These are phyloP conservation scores for Pythium pectinolyticum DNA, from an alignment of 352 stramenopile genomes.

Conservation along the genomic window DNA sequence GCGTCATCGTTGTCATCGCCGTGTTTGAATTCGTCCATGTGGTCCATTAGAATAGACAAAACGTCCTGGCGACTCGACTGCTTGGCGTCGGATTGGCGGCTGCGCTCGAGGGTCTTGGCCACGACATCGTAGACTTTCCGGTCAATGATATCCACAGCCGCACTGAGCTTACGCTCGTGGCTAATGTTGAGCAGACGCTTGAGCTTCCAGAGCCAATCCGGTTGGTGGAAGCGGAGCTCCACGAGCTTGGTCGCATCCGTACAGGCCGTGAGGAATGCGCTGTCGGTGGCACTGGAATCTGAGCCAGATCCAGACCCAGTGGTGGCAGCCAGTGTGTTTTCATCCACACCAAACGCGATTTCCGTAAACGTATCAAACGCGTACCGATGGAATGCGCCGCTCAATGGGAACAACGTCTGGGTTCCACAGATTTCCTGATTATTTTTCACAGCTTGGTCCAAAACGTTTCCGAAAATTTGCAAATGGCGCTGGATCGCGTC, in stretches of 20 bases:
- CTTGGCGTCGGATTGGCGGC: not conserved
- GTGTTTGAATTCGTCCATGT: conserved; percentile 33
- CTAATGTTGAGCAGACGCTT: conserved; percentile 31
- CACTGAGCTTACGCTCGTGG: conserved; percentile 36
- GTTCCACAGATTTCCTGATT: not conserved
- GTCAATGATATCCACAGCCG: conserved; percentile 32
- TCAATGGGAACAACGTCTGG: conserved; percentile 10
- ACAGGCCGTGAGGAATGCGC: conserved; percentile 1
- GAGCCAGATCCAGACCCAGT: no score
- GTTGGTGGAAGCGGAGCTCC: conserved; percentile 42
- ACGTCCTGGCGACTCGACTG: conserved; percentile 32
- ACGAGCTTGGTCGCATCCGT: not conserved
- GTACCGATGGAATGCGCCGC: conserved; percentile 38
- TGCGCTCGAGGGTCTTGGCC: conserved; percentile 30
- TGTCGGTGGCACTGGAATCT: conserved; percentile 1
- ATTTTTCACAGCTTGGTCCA: not conserved
- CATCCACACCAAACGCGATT: conserved; percentile 67
- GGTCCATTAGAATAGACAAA: conserved; percentile 36
- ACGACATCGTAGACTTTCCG: conserved; percentile 27
- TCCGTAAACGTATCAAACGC: conserved; percentile 68
- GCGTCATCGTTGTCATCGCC: conserved; percentile 19
- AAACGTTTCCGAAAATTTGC: conserved; percentile 29
- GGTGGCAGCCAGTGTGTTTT: conserved; percentile 30
- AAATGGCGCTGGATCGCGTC: conserved; percentile 36
- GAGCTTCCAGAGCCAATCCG: conserved; percentile 45